phyloP scores from a whole-genome alignment of 2,329 filamentous ascomycete genomes.

The Xylariaceae sp. region DNA sequence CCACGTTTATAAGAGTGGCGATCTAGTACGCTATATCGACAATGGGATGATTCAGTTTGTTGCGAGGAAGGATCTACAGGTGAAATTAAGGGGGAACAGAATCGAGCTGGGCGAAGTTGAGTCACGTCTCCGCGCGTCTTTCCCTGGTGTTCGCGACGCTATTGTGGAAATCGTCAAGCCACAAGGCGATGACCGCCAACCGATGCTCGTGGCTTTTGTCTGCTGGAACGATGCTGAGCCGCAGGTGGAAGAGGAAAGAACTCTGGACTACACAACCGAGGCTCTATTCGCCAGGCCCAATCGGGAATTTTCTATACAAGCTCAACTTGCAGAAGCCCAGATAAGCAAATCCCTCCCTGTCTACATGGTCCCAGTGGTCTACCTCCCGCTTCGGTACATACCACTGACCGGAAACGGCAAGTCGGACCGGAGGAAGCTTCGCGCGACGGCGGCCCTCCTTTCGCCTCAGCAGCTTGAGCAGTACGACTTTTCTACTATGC shows the following conservation, averaged over 20 bases:
- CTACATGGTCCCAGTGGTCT: conserved; percentile 23
- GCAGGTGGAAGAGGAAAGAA: neutral
- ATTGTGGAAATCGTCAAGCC: conserved; percentile 51
- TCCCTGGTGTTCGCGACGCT: conserved; percentile 43
- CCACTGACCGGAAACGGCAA: conserved; percentile 20
- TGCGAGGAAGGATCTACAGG: neutral
- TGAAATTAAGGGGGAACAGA: neutral
- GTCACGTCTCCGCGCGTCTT: neutral
- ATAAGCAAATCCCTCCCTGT: conserved; percentile 16
- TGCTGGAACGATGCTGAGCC: neutral
- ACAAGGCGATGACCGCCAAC: conserved; percentile 29
- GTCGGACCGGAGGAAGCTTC: conserved; percentile 17
- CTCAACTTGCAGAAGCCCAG: conserved; percentile 40
- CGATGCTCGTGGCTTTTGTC: conserved; percentile 21
- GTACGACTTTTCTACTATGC: neutral
- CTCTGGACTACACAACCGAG: neutral
- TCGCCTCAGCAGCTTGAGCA: conserved; percentile 6
- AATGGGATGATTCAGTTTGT: neutral
- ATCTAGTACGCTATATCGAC: neutral
- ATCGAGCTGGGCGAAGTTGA: neutral
- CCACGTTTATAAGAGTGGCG: neutral
- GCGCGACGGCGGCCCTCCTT: neutral
- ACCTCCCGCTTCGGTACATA: conserved; percentile 23
- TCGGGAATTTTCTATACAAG: conserved; percentile 31
- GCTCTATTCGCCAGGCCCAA: conserved; percentile 40